Evolutionary conservation across 148 eudicot species (phyloP), one percentile per base, ranked within the genome.

Genomic region (Heliamphora exappendiculata): DNA sequence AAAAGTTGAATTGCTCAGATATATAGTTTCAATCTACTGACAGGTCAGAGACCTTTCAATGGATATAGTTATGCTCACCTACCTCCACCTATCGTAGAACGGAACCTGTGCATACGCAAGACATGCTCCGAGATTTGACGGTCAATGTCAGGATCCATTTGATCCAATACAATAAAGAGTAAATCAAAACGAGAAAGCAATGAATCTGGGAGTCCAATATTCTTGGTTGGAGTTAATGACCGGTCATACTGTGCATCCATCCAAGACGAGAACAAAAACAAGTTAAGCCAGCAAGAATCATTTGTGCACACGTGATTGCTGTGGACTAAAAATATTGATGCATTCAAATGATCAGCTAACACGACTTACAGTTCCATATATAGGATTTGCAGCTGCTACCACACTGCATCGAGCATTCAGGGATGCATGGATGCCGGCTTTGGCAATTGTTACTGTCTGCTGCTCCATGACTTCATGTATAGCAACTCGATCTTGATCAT

Each of bases 391-490:
- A 82, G 99, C 99, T 70, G 99, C 99, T 16, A 96, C 97, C 24
- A 96, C 98, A 80, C 99, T 96, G 91, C 99, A 96, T 72, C 99
- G 85, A 84, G 99, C 99, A 89, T 96, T 96, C 68, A 96, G 76
- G 19, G 99, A 96, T 78, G 99, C 99, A 86, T 93, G 99, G 55
- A 96, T 96, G 81, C 99, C 99, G 82, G 99, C 99, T 86, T 96
- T 96, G 24, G 99, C 99, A 85, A 96, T 96, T 42, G 99, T 96
- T 66, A 96, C 99, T 59, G 99, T 96, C 89, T 96, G 99, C 83
- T 96, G 99, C 81, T 96, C 99, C 99, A 96, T 96, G 73, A 96
- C 99, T 85, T 96, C 99, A 86, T 96, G 99, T 79, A 96, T 96
- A 70, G 99, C 95, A 80, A 96, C 99, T 80, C 99, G 99, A 81